Conservation (phyloP, 768 basidiomycete species). For the Leccinum obscurum region DNA sequence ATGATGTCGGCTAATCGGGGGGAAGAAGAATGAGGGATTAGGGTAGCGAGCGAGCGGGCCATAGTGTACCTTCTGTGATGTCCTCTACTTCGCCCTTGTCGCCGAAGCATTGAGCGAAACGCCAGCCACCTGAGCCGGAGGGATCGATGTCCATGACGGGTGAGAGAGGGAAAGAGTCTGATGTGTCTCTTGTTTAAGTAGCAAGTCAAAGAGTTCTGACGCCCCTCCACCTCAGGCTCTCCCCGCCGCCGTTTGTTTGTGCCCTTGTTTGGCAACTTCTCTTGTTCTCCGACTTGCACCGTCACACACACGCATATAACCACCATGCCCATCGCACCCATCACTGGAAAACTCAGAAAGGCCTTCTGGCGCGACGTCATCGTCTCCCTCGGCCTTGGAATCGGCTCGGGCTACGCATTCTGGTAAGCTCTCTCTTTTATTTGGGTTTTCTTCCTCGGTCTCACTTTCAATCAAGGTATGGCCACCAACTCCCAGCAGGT, state of each 20-base stretch:
- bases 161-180: conserved; percentile 23
- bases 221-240: conserved; percentile 15
- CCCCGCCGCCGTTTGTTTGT: conserved; percentile 30
- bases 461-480: conserved; percentile 62
- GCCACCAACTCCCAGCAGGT: conserved; percentile 74
- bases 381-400: conserved; percentile 73
- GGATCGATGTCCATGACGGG: conserved; percentile 77
- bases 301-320: conserved; percentile 17
- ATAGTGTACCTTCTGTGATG: conserved; percentile 86
- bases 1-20: conserved; percentile 92
- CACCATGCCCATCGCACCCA: conserved; percentile 86
- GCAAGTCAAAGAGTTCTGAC: conserved; percentile 18
- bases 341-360: conserved; percentile 93
- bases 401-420: conserved; percentile 72
- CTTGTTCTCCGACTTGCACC: conserved; percentile 29
- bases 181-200: conserved; percentile 13
- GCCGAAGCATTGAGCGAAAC: conserved; percentile 99
- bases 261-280: conserved; percentile 31
- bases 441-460: conserved; percentile 18
- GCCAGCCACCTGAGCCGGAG: conserved; percentile 86
- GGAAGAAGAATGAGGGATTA: conserved; percentile 14
- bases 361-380: conserved; percentile 85
- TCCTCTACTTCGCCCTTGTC: conserved; percentile 99
- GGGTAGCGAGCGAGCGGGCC: conserved; percentile 24
- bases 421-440: conserved; percentile 58